Conservation (phyloP, 306 rosid genomes). For the Malus domestica region DNA sequence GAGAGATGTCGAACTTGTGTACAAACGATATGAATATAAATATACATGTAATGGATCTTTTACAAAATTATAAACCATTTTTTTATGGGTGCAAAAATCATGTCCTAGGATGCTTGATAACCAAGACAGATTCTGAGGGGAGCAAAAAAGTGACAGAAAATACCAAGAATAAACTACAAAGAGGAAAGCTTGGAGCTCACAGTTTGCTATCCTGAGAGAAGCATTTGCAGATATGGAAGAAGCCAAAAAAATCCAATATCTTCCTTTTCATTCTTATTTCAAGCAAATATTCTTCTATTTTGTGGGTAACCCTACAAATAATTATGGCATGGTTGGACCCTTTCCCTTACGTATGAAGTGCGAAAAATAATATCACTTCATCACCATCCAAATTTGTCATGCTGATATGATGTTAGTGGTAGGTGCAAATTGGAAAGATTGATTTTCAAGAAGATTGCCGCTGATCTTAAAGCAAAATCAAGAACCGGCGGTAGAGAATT, state of each 20-base stretch:
- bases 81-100: neutral
- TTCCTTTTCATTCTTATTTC: conserved; percentile 43
- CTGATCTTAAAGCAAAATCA: too few relatives aligned
- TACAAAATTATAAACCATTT: neutral
- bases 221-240: conserved; percentile 36
- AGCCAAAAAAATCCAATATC: conserved; percentile 37
- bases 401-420: conserved; percentile 28
- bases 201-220: conserved; percentile 15
- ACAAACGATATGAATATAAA: neutral
- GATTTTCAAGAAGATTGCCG: neutral
- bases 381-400: conserved; percentile 24
- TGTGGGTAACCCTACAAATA: conserved; percentile 37
- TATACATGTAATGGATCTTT: neutral
- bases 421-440: conserved; percentile 15
- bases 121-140: conserved; percentile 34
- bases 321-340: conserved; percentile 41
- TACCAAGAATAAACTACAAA: conserved; percentile 21
- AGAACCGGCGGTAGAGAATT: too few relatives aligned
- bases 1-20: neutral
- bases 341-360: conserved; percentile 22
- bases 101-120: conserved; percentile 55
- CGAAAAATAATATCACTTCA: conserved; percentile 7
- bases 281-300: conserved; percentile 14
- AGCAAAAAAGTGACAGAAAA: conserved; percentile 15
- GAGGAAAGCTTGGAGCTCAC: conserved; percentile 24